Conservation (phyloP, 73 alveolate genomes). For the Paramecium sonneborni region DNA sequence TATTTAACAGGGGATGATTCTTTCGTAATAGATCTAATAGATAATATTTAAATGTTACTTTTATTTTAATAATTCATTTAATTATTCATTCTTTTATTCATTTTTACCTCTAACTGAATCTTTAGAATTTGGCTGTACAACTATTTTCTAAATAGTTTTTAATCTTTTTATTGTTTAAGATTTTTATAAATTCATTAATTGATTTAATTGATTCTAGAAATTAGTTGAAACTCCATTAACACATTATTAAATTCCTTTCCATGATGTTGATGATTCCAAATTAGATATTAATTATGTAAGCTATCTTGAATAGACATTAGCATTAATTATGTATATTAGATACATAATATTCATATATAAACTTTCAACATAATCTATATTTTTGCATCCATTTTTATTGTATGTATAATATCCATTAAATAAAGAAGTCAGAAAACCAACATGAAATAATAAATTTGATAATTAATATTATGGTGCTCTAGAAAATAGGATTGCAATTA, state of each 20-base stretch:
- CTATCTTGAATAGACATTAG: background rate
- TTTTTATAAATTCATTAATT: background rate
- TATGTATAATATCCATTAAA: conserved; percentile 10
- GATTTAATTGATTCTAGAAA: background rate
- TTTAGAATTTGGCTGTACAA: background rate
- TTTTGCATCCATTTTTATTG: conserved; percentile 26
- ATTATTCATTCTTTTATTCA: background rate
- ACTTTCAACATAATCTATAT: conserved; percentile 5
- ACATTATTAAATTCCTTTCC: background rate
- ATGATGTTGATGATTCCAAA: conserved; percentile 14
- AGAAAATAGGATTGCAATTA: background rate
- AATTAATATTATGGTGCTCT: background rate
- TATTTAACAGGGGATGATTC: conserved; percentile 28
- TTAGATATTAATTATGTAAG: background rate
- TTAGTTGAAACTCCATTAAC: background rate
- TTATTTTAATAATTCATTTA: background rate
- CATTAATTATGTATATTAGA: background rate
- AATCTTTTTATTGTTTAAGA: background rate
- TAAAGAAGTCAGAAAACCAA: background rate
- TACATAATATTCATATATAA: background rate
- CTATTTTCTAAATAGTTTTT: background rate
- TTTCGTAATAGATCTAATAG: background rate
- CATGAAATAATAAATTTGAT: background rate
- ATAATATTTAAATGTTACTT: background rate
- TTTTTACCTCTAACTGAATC: background rate